These are phyloP conservation scores for Backusella psychrophila DNA, from an alignment of 192 early-diverging fungal genomes.

Conservation along the genomic window DNA sequence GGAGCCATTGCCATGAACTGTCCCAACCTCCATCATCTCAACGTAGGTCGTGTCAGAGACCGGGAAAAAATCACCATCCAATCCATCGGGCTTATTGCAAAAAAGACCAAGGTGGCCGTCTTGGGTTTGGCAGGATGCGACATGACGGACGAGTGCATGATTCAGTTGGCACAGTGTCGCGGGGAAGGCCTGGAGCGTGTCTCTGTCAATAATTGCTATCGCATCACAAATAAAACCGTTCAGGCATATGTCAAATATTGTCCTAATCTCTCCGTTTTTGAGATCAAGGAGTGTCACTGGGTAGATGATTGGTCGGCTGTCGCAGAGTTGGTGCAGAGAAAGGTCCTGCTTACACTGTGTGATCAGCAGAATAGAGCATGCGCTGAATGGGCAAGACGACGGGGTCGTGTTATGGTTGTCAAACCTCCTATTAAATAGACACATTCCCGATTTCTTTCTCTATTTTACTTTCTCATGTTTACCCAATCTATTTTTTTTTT, in stretches of 20 bases:
- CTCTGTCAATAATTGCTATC: slow-evolving; percentile 44
- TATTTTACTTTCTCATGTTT: background rate
- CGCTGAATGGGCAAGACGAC: slow-evolving; percentile 36
- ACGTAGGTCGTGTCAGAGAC: slow-evolving; percentile 48
- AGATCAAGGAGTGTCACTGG: slow-evolving; percentile 50
- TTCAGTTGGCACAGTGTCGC: slow-evolving; percentile 38
- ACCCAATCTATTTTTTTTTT: too few relatives aligned
- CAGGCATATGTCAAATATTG: slow-evolving; percentile 44
- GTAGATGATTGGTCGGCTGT: slow-evolving; percentile 48
- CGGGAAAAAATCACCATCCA: slow-evolving; percentile 38
- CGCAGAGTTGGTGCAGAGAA: slow-evolving; percentile 41
- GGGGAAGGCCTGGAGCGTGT: slow-evolving; percentile 39
- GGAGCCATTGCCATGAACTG: slow-evolving; percentile 36
- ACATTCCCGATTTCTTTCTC: background rate
- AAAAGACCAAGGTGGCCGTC: slow-evolving; percentile 41
- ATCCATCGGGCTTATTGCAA: slow-evolving; percentile 46
- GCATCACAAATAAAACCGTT: slow-evolving; percentile 43
- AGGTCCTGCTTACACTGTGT: slow-evolving; percentile 46
- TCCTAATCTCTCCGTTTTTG: slow-evolving; percentile 46
- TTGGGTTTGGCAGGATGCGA: slow-evolving; percentile 51
- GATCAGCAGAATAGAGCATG: slow-evolving; percentile 42
- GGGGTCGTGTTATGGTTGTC: slow-evolving; percentile 37
- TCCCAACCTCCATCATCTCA: slow-evolving; percentile 44
- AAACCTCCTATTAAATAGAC: slow-evolving; percentile 42
- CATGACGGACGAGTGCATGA: slow-evolving; percentile 45